Evolutionary conservation across 1,139 yeast genomes (phyloP), one percentile per base, ranked within the genome.

Genomic region (Scheffersomyces cryptocercus): DNA sequence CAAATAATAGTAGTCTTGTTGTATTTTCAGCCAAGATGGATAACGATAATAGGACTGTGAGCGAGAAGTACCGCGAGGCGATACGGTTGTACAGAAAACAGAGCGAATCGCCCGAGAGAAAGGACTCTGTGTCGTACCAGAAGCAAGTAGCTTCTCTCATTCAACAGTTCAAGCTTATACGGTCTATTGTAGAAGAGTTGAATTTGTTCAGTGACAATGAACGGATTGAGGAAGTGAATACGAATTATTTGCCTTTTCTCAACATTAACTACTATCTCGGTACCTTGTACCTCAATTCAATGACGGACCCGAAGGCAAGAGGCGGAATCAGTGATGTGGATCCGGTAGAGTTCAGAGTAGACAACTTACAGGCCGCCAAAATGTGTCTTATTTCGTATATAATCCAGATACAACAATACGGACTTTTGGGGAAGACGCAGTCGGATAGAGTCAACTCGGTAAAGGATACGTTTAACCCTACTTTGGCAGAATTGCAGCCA

Each of bases 121-220:
- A 59, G 33, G 75, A 70, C 45, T 53, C 67, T 1, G 40, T 41
- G 2, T 50, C 44, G 6, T 67, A 49, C 46, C 79, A 73, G 49
- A 32, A 34, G 2, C 31, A 51, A 10, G 43, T 72, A 14, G 32
- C 38, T 7, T 41, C 40, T 3, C 38, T 66, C 7, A 55, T 71
- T 34, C 47, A 54, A 13, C 68, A 69, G 47, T 65, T 74, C 45
- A 50, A 52, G 16, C 42, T 63, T 5, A 55, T 73, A 26, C 54
- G 56, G 32, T 41, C 48, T 14, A 59, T 72, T 14, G 62, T 67
- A 2, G 51, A 51, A 11, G 60, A 60, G 28, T 53, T 58, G 16
- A 46, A 47, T n/a, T 59, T 84, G 28, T 84, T 83, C 61, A 83
- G 89, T 54, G 67, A 67, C 7, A 84, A 84, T 59, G 91, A 85